Evolutionary conservation across 169 alveolate species (phyloP).

Genomic region (Plasmodium reichenowi): DNA sequence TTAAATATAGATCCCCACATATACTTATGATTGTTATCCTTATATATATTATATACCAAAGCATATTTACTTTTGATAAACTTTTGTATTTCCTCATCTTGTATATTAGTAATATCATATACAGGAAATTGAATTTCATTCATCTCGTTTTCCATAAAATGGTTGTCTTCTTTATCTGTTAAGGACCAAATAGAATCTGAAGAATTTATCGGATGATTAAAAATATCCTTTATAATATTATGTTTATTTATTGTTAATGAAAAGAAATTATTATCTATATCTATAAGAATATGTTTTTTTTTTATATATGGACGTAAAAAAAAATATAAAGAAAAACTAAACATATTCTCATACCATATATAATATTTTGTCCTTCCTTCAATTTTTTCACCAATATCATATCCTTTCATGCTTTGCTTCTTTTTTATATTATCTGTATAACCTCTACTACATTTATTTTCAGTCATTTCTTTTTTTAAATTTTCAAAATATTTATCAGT

Average conservation of each 20-base stretch:
- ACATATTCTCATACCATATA: slow-evolving; percentile 59
- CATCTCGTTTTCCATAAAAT: not conserved
- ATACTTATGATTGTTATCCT: slow-evolving; percentile 71
- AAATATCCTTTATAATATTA: slow-evolving; percentile 61
- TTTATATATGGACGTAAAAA: slow-evolving; percentile 27
- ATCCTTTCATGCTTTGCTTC: slow-evolving; percentile 72
- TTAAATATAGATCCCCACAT: slow-evolving; percentile 78
- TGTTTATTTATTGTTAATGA: slow-evolving; percentile 25
- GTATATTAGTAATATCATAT: slow-evolving; percentile 11
- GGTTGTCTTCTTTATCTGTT: slow-evolving; percentile 19
- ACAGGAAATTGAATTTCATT: slow-evolving; percentile 20
- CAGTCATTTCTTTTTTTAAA: slow-evolving; percentile 67
- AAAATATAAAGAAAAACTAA: slow-evolving; percentile 55
- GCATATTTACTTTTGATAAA: slow-evolving; percentile 27
- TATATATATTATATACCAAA: slow-evolving; percentile 62
- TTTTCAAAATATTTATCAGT: slow-evolving; percentile 67
- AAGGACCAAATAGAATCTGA: slow-evolving; percentile 69
- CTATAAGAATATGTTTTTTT: slow-evolving; percentile 43
- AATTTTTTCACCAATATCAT: slow-evolving; percentile 69
- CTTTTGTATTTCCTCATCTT: slow-evolving; percentile 36
- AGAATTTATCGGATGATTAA: slow-evolving; percentile 45
- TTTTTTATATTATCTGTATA: slow-evolving; percentile 77
- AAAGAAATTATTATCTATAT: slow-evolving; percentile 50
- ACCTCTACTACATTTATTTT: slow-evolving; percentile 69
- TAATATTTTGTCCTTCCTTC: slow-evolving; percentile 72